These are phyloP conservation scores for Bipolaris victoriae DNA, from an alignment of 2,329 filamentous ascomycete genomes.

Conservation along the genomic window DNA sequence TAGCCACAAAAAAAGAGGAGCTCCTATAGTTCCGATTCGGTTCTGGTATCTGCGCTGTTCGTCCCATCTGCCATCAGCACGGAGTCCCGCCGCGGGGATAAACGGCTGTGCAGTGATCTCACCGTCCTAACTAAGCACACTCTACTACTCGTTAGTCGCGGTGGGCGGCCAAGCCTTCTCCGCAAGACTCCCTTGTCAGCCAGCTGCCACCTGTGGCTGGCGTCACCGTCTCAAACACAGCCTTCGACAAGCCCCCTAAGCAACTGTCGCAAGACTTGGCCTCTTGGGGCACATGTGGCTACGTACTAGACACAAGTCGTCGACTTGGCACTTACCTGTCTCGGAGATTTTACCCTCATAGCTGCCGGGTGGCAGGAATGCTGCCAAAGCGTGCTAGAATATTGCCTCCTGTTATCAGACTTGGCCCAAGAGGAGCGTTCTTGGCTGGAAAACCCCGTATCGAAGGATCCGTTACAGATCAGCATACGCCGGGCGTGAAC, in stretches of 20 bases:
- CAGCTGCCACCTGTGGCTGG: constrained; percentile 1
- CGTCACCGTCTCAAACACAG: constrained; percentile 3
- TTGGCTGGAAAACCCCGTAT: not conserved
- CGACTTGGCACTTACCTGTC: constrained; percentile 18
- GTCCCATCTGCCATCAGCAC: not conserved
- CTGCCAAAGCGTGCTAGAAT: not conserved
- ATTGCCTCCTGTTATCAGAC: not conserved
- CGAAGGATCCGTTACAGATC: not conserved
- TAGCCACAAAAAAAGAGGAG: not conserved
- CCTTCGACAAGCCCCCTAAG: constrained; percentile 20
- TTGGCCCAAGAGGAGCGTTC: not conserved
- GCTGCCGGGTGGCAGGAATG: not conserved
- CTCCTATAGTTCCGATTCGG: not conserved
- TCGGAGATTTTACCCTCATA: not conserved
- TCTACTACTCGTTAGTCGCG: not conserved
- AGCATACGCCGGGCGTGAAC: not conserved
- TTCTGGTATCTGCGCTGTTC: not conserved
- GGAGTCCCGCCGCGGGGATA: not conserved
- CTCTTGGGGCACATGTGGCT: constrained; percentile 23
- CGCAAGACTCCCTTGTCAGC: not conserved
- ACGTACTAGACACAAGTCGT: not conserved
- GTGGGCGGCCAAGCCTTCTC: not conserved
- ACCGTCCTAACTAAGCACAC: no score
- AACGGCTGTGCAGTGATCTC: no score
- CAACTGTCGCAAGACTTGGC: constrained; percentile 33